phyloP scores from a whole-genome alignment of 2,329 filamentous ascomycete genomes.

The Sporothrix brasiliensis region DNA sequence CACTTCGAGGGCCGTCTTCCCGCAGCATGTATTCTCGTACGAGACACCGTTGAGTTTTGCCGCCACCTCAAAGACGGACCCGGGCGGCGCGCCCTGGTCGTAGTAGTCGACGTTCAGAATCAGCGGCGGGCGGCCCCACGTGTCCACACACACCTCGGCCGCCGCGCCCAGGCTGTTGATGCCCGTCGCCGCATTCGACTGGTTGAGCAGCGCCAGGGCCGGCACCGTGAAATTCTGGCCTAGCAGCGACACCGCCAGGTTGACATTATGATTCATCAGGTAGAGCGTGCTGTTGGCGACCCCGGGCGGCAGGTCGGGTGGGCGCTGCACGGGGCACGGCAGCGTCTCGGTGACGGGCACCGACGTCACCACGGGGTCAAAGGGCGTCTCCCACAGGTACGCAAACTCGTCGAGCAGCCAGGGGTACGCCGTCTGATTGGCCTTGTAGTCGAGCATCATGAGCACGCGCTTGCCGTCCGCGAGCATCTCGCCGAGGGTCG shows the following conservation, averaged over 20 bases:
- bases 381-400: constrained; percentile 89
- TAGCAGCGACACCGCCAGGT: constrained; percentile 71
- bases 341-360: constrained; percentile 57
- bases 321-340: constrained; percentile 77
- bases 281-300: constrained; percentile 68
- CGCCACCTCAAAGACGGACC: constrained; percentile 76
- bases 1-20: constrained; percentile 39
- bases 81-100: constrained; percentile 66
- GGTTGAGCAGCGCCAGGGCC: constrained; percentile 68
- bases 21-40: constrained; percentile 64
- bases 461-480: constrained; percentile 69
- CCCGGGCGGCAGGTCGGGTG: constrained; percentile 62
- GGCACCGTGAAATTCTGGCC: constrained; percentile 69
- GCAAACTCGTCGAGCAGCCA: constrained; percentile 88
- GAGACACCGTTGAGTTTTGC: constrained; percentile 72
- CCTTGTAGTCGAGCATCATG: constrained; percentile 82
- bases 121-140: constrained; percentile 72
- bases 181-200: constrained; percentile 69
- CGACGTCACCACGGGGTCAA: constrained; percentile 58
- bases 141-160: constrained; percentile 61
- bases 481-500: constrained; percentile 77
- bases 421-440: constrained; percentile 75
- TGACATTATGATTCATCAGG: constrained; percentile 89
- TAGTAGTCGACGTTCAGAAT: constrained; percentile 86
- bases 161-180: constrained; percentile 67